Conservation (phyloP, 192 early-diverging fungal genomes). For the Mycoemilia scoparia region DNA sequence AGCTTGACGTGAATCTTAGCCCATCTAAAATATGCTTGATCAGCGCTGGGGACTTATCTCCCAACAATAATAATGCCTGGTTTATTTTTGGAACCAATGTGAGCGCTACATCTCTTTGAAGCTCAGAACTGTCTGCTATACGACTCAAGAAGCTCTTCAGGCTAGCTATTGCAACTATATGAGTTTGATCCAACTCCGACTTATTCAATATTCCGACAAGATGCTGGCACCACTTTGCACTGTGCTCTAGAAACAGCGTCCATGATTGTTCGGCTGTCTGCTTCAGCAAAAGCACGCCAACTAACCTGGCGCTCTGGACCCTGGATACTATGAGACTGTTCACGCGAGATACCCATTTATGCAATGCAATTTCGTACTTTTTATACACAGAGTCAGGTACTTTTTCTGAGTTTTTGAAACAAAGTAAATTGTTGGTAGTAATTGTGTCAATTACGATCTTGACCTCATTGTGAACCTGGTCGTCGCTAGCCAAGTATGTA, state of each 20-base stretch:
- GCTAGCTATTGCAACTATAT: slow-evolving; percentile 11
- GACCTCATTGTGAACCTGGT: slow-evolving; percentile 12
- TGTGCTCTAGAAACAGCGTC: slow-evolving; percentile 13
- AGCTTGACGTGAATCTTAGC: slow-evolving; percentile 16
- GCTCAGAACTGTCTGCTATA: slow-evolving; percentile 18
- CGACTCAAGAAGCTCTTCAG: slow-evolving; percentile 18
- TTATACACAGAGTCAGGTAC: slow-evolving; percentile 7
- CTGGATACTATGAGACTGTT: slow-evolving; percentile 14
- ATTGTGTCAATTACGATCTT: slow-evolving; percentile 15
- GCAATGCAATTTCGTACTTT: slow-evolving; percentile 13
- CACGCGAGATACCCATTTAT: slow-evolving; percentile 25
- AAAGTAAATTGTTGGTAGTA: slow-evolving; percentile 20
- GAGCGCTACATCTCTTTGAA: slow-evolving; percentile 19
- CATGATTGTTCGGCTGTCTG: slow-evolving; percentile 22
- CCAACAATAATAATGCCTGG: slow-evolving; percentile 17
- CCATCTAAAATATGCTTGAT: slow-evolving; percentile 6
- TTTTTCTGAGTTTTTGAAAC: slow-evolving; percentile 3
- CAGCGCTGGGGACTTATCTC: slow-evolving; percentile 17
- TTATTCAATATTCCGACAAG: slow-evolving; percentile 17
- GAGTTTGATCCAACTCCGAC: slow-evolving; percentile 7
- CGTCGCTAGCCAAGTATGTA: slow-evolving; percentile 21
- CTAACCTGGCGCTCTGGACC: slow-evolving; percentile 18
- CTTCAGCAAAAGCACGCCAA: slow-evolving; percentile 22
- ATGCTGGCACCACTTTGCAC: slow-evolving; percentile 15
- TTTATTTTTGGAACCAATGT: slow-evolving; percentile 23